Percentiles rank a stretch among this genome's conserved stretches.
phyloP scores from a whole-genome alignment of 371 early-diverging fungal genomes.

The Haplosporangium sp. region DNA sequence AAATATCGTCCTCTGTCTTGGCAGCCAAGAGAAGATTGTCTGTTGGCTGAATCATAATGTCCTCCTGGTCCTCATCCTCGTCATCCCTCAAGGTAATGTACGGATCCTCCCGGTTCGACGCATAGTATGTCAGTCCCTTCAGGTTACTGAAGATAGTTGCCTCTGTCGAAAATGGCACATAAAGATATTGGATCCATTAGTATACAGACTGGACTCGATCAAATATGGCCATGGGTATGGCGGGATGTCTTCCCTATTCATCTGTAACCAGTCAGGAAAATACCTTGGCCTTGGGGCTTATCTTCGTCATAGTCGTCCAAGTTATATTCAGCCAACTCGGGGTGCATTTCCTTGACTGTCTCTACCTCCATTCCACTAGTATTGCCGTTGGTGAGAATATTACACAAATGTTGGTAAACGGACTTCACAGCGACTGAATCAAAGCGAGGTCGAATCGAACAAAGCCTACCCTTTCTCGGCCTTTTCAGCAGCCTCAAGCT shows the following conservation, averaged over 20 bases:
- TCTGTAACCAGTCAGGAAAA: neutral
- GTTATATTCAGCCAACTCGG: conserved; percentile 80
- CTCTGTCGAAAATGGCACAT: conserved; percentile 10
- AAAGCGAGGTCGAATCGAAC: neutral
- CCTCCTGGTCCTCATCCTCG: conserved; percentile 83
- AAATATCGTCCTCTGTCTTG: conserved; percentile 95
- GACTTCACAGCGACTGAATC: neutral
- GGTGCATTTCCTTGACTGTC: conserved; percentile 56
- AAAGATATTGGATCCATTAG: no score
- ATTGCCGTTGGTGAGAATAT: neutral
- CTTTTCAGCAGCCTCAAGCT: conserved; percentile 67
- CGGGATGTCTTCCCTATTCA: no score
- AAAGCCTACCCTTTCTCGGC: conserved; percentile 35
- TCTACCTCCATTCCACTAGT: conserved; percentile 37
- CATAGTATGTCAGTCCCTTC: conserved; percentile 84
- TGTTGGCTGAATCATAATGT: conserved; percentile 78
- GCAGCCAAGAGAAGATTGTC: conserved; percentile 93
- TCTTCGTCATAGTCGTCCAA: conserved; percentile 79
- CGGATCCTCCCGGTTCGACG: conserved; percentile 84
- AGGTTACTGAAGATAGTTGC: conserved; percentile 73
- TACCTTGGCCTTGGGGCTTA: conserved; percentile 56
- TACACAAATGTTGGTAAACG: neutral
- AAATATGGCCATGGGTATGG: no score
- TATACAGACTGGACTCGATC: no score
- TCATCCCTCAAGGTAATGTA: conserved; percentile 77